Percentiles rank a stretch among this genome's conserved stretches.
phyloP scores from a whole-genome alignment of 371 early-diverging fungal species.

The Rhizopus sp. region DNA sequence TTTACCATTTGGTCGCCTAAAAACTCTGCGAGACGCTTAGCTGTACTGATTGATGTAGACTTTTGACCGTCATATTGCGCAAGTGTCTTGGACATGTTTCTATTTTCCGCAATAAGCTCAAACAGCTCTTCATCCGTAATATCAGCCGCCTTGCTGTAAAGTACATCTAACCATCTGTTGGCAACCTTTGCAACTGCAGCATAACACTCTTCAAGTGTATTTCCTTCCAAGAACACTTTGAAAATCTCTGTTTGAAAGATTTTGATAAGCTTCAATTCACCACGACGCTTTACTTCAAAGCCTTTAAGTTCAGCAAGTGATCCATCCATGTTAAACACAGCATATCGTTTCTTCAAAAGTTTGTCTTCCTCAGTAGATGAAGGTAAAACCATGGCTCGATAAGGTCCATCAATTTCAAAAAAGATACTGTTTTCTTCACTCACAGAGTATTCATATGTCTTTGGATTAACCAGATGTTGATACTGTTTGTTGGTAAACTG shows the following conservation, averaged over 20 bases:
- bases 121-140: conserved; percentile 93
- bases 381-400: conserved; percentile 99
- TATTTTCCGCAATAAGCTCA: conserved; percentile 97
- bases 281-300: conserved; percentile 99
- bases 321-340: conserved; percentile 97
- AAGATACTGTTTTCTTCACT: conserved; percentile 96
- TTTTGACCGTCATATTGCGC: conserved; percentile 95
- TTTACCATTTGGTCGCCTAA: conserved; percentile 98
- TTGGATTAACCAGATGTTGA: conserved; percentile 71
- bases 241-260: conserved; percentile 98
- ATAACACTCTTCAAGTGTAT: conserved; percentile 92
- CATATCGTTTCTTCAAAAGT: conserved; percentile 98
- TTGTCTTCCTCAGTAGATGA: conserved; percentile 97
- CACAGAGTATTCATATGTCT: conserved; percentile 67
- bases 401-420: conserved; percentile 99
- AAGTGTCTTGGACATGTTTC: conserved; percentile 96
- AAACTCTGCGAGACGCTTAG: conserved; percentile 96
- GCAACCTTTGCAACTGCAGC: conserved; percentile 86
- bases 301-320: conserved; percentile 98
- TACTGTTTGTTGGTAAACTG: conserved; percentile 99
- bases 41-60: conserved; percentile 96
- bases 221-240: conserved; percentile 89
- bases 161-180: conserved; percentile 96
- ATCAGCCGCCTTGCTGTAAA: conserved; percentile 85
- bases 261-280: conserved; percentile 99